Conservation (phyloP, 108 stramenopile species). For the Seminavis robusta region DNA sequence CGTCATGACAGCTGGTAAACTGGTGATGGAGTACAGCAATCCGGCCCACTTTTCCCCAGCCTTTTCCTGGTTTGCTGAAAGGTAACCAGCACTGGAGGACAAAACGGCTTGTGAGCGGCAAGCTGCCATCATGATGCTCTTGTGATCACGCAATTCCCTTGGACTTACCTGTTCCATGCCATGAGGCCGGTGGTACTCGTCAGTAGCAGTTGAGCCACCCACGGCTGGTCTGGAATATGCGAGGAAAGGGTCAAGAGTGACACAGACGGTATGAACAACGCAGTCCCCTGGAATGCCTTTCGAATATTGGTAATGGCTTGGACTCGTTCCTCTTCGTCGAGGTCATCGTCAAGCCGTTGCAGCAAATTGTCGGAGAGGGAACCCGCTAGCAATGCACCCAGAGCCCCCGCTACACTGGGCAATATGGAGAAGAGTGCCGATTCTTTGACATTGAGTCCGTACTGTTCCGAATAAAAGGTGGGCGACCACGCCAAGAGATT, state of each 20-base stretch:
- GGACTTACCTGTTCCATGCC: constrained; percentile 69
- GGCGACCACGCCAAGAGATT: constrained; percentile 83
- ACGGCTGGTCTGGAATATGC: constrained; percentile 48
- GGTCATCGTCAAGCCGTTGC: constrained; percentile 14
- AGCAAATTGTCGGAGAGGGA: constrained; percentile 55
- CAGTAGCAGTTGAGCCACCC: constrained; percentile 50
- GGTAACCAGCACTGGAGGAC: constrained; percentile 77
- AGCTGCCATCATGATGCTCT: too few species aligned
- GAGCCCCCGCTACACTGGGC: constrained; percentile 70
- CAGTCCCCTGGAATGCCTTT: constrained; percentile 75
- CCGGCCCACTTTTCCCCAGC: constrained; percentile 76
- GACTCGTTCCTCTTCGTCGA: constrained; percentile 21
- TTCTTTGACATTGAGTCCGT: constrained; percentile 72
- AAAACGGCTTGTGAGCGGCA: too few species aligned
- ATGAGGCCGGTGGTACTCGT: constrained; percentile 58
- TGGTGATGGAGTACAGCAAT: constrained; percentile 64
- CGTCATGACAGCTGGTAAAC: constrained; percentile 63
- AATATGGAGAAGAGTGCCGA: constrained; percentile 63
- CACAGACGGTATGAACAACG: constrained; percentile 71
- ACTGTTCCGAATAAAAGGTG: constrained; percentile 84
- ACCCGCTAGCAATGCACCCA: constrained; percentile 72
- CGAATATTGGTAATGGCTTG: constrained; percentile 64
- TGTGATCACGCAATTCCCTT: too few species aligned
- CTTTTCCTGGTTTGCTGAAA: constrained; percentile 77
- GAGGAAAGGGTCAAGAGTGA: constrained; percentile 54